Evolutionary conservation across 2,329 filamentous ascomycete species (phyloP), one percentile per base, ranked within the genome.

Genomic region (Aspergillus pseudonomiae): DNA sequence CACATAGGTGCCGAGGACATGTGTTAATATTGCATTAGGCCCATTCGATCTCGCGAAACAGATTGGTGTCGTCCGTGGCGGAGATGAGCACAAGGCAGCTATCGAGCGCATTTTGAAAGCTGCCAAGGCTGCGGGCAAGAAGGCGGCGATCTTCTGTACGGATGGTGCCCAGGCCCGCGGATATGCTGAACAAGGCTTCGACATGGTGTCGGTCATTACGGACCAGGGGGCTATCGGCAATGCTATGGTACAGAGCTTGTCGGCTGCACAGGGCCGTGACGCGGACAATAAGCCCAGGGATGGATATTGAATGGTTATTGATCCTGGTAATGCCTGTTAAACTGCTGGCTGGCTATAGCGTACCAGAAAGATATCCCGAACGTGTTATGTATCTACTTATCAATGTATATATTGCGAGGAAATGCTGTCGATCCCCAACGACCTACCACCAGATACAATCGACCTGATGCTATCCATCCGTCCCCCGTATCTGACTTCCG

Each of bases 101-200:
- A 80, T 80, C 41, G 70, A 77, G 52, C 73, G 74, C 11, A 74
- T 75, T 46, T 59, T 78, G 54, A 65, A 67, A 28, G 78, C 78
- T 4, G 74, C 75, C 24, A 71, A 75, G 61, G 68, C 68, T 2
- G 71, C 74, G 4, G 77, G 78, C 57, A 80, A 80, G 69, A 78
- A 71, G 65, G 77, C 77, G 30, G 78, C 78, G 52, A 80, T 80
- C 34, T 80, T 80, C 70, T 80, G 78, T 76, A 71, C 75, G 32
- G 69, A 74, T 65, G 78, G 78, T 2, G 68, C 68, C 19, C 75
- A 79, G 61, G 76, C 78, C 7, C 71, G 69, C 12, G 65, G 61
- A 39, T 75, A 77, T 16, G 70, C 71, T 0, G 65, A 75, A 24
- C 74, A 80, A 60, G 78, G 78, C 43, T 80, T 80, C 39, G 75